Conservation (phyloP, 2,329 filamentous ascomycete genomes). For the Ophiostoma novo-ulmi region DNA sequence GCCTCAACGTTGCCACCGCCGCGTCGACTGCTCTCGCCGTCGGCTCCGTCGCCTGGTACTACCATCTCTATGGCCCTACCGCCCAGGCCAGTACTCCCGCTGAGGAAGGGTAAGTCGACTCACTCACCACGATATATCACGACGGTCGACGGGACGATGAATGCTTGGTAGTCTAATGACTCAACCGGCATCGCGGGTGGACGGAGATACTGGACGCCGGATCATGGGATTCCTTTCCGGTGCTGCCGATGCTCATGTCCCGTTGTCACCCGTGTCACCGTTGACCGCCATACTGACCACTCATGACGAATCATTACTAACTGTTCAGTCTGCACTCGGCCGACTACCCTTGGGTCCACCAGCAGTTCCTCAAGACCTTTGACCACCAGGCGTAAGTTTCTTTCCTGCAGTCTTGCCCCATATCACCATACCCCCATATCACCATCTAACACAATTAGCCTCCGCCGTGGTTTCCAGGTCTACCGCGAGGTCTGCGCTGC, state of each 20-base stretch:
- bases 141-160: neutral
- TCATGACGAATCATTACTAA: conserved; percentile 29
- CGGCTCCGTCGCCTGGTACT: conserved; percentile 94
- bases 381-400: conserved; percentile 86
- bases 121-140: neutral
- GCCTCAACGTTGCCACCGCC: conserved; percentile 78
- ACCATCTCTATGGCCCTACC: conserved; percentile 86
- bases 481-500: conserved; percentile 97
- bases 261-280: neutral
- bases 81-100: conserved; percentile 85
- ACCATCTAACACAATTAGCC: conserved; percentile 47
- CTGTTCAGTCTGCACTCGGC: conserved; percentile 75
- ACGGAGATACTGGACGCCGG: neutral
- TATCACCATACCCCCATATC: neutral
- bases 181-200: no score
- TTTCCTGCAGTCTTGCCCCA: conserved; percentile 44
- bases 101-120: conserved; percentile 87
- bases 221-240: neutral
- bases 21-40: conserved; percentile 81
- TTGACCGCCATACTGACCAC: neutral
- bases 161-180: neutral
- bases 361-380: conserved; percentile 89
- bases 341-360: conserved; percentile 92
- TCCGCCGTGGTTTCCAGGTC: conserved; percentile 98
- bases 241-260: neutral